Evolutionary conservation across 495 filamentous ascomycete species (phyloP).

Genomic region (Penicillium simplicissimum): DNA sequence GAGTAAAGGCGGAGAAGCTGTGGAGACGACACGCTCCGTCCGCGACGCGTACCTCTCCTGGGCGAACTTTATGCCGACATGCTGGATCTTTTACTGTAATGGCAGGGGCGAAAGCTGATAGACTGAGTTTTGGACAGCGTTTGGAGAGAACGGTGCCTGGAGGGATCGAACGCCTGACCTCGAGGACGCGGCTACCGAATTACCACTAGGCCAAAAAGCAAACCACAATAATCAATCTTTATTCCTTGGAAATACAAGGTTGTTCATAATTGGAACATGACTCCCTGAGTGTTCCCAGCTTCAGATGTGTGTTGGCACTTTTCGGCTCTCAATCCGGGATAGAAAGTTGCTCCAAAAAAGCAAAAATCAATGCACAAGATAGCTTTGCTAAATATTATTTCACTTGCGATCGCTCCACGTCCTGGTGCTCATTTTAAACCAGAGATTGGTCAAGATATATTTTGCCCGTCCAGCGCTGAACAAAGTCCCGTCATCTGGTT

Average conservation of each 20-base stretch:
- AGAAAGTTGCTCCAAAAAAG: constrained; percentile 4
- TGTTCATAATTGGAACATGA: not conserved
- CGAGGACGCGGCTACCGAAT: not conserved
- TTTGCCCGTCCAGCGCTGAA: not conserved
- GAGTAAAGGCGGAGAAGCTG: not conserved
- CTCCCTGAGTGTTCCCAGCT: not conserved
- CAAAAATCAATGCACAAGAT: not conserved
- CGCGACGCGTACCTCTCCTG: not conserved
- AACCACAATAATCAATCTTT: not conserved
- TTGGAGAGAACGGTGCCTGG: not conserved
- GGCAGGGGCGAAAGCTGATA: not conserved
- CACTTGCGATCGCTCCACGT: not conserved
- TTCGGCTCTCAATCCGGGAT: not conserved
- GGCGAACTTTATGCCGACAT: not conserved
- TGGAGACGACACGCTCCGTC: not conserved
- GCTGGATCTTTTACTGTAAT: not conserved
- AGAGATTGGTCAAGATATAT: no score
- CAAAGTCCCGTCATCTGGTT: not conserved
- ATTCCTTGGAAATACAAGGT: not conserved
- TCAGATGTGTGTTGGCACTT: not conserved
- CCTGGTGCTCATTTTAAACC: not conserved
- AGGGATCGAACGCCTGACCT: not conserved
- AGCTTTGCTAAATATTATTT: not conserved
- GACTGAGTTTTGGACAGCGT: not conserved
- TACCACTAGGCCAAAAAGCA: not conserved